Base-by-base conservation (phyloP, 2,329 filamentous ascomycete species). In the Exophiala sp. region DNA sequence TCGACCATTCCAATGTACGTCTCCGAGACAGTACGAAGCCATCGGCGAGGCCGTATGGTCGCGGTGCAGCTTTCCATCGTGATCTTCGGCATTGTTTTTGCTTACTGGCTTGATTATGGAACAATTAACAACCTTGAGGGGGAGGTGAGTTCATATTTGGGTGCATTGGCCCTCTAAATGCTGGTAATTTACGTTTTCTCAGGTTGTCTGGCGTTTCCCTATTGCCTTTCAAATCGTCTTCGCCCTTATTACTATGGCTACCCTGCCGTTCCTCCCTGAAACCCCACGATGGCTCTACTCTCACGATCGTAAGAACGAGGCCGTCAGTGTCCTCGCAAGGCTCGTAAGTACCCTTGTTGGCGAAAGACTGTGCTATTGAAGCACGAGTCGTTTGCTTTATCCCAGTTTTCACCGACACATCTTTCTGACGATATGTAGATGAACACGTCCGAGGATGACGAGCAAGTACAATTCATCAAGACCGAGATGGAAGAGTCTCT, bases 401-500 rank as follows among this genome's bases (percentile, higher is more conserved):
- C n/a, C n/a, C n/a, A n/a, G n/a, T n/a, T n/a, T n/a, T n/a, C n/a
- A n/a, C n/a, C n/a, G n/a, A n/a, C n/a, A n/a, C n/a, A n/a, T n/a
- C n/a, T n/a, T n/a, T n/a, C n/a, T n/a, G n/a, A n/a, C n/a, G n/a
- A n/a, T n/a, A n/a, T n/a, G n/a, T n/a, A n/a, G n/a, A 55, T 69
- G 2, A 65, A 71, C 55, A 67, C 65, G 41, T 54, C 65, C 2
- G 58, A 67, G 10, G 63, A 68, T 5, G 64, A 70, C 16, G 79
- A 87, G 41, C 68, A 81, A 12, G 69, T 72, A 11, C 54, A 61
- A 6, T 65, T 68, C 50, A 68, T 70, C 35, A 63, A 63, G 36
- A 69, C 63, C 8, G 68, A 71, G 54, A 65, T 72, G 16, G 65
- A 69, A 29, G 68, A 69, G 43, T 84, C 83, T 29, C 84, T 86